Evolutionary conservation across 2,329 filamentous ascomycete genomes (phyloP).

Genomic region (Talaromyces sp.): DNA sequence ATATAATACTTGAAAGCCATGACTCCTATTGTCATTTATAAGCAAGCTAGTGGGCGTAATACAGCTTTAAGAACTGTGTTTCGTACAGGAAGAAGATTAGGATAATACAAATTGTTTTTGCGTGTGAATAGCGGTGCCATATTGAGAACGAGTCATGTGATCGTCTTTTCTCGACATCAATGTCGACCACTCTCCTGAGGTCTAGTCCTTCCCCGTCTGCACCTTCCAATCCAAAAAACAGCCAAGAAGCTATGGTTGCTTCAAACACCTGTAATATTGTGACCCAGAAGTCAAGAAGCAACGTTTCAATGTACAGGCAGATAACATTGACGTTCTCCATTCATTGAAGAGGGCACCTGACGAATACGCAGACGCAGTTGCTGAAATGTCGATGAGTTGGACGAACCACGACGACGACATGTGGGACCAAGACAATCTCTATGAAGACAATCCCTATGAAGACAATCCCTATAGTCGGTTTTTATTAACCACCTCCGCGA

Average conservation of each 20-base stretch:
- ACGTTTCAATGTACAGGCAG: neutral
- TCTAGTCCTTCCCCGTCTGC: neutral
- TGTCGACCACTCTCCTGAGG: no score
- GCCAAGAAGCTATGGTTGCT: neutral
- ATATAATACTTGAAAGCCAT: no score
- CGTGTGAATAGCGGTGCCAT: no score
- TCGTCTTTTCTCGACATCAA: no score
- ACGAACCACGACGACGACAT: neutral
- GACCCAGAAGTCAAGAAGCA: neutral
- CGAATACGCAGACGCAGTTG: neutral
- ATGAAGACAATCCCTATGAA: no score
- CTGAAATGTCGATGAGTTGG: neutral
- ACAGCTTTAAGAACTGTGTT: no score
- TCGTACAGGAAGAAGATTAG: no score
- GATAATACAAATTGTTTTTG: no score
- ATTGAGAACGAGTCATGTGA: no score
- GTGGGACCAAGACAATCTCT: neutral
- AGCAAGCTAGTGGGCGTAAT: no score
- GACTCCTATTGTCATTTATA: no score
- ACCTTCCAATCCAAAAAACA: no score
- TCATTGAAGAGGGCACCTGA: neutral
- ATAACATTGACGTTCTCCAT: neutral
- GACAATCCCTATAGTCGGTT: neutral
- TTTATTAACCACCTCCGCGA: constrained; percentile 48
- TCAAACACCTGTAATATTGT: neutral